Conservation (phyloP, 2,329 filamentous ascomycete genomes). For the Colletotrichum phormii region DNA sequence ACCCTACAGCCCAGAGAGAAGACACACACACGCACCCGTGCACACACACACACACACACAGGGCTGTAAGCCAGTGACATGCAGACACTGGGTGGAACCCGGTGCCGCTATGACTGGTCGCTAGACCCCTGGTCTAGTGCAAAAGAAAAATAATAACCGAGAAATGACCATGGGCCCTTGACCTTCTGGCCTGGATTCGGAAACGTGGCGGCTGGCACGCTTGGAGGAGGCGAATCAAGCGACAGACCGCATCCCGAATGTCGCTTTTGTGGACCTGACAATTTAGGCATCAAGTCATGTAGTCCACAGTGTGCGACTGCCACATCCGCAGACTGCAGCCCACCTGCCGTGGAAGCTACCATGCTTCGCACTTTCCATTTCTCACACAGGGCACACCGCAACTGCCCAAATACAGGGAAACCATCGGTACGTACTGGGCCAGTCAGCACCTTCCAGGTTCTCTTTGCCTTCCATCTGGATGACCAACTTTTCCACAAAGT, state of each 20-base stretch:
- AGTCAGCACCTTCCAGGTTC: not conserved
- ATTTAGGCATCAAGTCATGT: conserved; percentile 24
- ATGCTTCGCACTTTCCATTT: not conserved
- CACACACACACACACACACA: not conserved
- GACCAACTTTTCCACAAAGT: not conserved
- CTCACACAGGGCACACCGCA: not conserved
- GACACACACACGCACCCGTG: not conserved
- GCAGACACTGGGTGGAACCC: conserved; percentile 23
- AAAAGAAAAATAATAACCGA: conserved; percentile 10
- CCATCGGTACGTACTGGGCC: not conserved
- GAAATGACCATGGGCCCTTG: conserved; percentile 28
- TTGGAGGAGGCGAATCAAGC: conserved; percentile 15
- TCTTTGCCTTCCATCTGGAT: not conserved
- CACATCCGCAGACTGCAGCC: not conserved
- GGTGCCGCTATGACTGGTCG: conserved; percentile 29
- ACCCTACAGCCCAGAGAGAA: not conserved
- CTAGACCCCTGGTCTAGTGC: not conserved
- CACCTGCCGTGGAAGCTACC: conserved; percentile 18
- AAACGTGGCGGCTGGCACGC: conserved; percentile 37
- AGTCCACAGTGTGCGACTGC: conserved; percentile 22
- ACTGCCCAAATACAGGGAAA: not conserved
- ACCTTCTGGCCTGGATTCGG: conserved; percentile 30
- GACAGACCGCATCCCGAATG: conserved; percentile 13
- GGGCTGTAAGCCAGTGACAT: conserved; percentile 25
- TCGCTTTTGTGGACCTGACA: not conserved